Base-by-base conservation (phyloP, 2,329 filamentous ascomycete genomes). In the Paraphoma sp. region DNA sequence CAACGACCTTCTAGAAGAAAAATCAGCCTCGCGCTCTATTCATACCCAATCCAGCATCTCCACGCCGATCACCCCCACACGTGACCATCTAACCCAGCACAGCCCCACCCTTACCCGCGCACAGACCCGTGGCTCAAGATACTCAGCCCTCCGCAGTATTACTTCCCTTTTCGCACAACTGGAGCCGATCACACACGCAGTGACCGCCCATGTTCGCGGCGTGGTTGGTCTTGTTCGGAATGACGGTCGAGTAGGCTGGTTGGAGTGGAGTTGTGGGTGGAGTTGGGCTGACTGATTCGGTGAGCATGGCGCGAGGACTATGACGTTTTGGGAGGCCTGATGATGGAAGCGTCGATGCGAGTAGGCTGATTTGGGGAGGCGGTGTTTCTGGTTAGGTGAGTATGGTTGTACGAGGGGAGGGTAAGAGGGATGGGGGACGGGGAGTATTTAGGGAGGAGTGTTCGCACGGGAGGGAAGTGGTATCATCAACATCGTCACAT, bases 291-390 rank as follows among this genome's bases (percentile, higher is more conserved):
- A 18, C 45, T 16, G 28, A 31, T 47, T 40, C 1, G 51, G 51
- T 33, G 33, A 23, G 29, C 28, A 42, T 42, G 17, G 14, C 16
- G 45, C 16, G 45, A 45, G 29, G 16, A 30, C 18, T 43, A 41
- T 56, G 53, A 48, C 48, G 53, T 56, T 51, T 42, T 29, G 17
- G 48, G 53, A 30, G 11, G 53, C 48, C 48, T 51, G 44, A 47
- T 51, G 48, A 48, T 49, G 30, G 29, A 4, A 23, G 42, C 12
- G 14, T 11, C 17, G 6, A 29, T 30, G 46, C 28, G 14, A 52
- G n/a, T n/a, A n/a, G 50, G 50, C 44, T n/a, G 23, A 45, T 41
- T 41, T 30, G 31, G 11, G 11, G 29, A 18, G 41, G 18, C 5
- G 30, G 12, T 41, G 31, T 10, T 36, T 10, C 14, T 10, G 5